phyloP scores from a whole-genome alignment of 129 eudicot species.

The Solidago caesia region DNA sequence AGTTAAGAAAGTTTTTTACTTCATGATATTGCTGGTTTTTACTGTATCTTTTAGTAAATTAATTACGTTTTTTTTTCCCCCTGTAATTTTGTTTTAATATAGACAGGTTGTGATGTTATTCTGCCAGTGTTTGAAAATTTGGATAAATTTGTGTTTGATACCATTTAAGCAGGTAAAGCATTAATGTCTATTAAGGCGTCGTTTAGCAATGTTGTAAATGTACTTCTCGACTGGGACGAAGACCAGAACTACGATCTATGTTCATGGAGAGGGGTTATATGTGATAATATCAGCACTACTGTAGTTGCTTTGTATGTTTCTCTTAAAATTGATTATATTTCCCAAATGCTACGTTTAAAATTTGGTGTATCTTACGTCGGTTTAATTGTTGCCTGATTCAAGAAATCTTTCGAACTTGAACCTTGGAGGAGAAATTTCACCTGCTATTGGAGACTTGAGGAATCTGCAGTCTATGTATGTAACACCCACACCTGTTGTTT shows the following conservation, averaged over 20 bases:
- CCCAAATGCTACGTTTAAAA: not conserved
- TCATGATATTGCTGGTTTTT: too few relatives aligned
- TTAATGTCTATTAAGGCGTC: constrained; percentile 75
- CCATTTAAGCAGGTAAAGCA: constrained; percentile 52
- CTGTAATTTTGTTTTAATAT: too few relatives aligned
- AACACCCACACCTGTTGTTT: not conserved
- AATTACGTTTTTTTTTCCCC: too few relatives aligned
- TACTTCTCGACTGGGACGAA: constrained; percentile 71
- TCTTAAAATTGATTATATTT: not conserved
- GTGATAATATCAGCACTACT: constrained; percentile 57
- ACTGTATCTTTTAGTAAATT: too few relatives aligned
- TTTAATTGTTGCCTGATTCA: not conserved
- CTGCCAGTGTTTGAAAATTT: not conserved
- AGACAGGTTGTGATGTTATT: not conserved
- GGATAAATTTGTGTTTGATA: not conserved
- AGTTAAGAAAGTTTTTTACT: too few relatives aligned
- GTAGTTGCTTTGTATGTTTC: constrained; percentile 66
- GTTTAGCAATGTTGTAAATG: constrained; percentile 68
- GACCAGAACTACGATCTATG: constrained; percentile 69
- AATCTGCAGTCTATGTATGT: constrained; percentile 61
- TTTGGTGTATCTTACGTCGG: not conserved
- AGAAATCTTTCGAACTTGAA: constrained; percentile 81
- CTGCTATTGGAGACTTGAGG: constrained; percentile 72
- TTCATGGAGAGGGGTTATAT: constrained; percentile 72
- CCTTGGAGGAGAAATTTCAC: constrained; percentile 83